Percentiles rank a stretch among this genome's conserved stretches.
These are phyloP conservation scores for Geotrichum bryndzae DNA, from an alignment of 1,139 yeast species.

Conservation along the genomic window DNA sequence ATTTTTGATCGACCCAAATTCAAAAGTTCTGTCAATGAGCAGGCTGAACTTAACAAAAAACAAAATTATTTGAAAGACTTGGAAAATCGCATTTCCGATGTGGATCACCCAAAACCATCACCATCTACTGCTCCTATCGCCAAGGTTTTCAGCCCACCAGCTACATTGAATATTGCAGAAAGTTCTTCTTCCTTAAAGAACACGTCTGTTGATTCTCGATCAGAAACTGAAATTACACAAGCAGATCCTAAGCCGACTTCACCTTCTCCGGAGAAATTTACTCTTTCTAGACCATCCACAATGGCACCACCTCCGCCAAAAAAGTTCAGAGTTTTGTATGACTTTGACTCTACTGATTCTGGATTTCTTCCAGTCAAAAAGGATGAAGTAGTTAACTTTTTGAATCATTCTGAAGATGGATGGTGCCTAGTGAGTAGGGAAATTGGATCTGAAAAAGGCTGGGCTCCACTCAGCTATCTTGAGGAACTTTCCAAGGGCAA, in stretches of 20 bases:
- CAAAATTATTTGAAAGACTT: neutral
- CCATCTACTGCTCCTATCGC: conserved; percentile 32
- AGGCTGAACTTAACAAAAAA: neutral
- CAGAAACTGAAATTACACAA: neutral
- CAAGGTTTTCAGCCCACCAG: neutral
- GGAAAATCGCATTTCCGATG: neutral
- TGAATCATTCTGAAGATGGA: conserved; percentile 65
- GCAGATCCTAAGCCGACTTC: conserved; percentile 23
- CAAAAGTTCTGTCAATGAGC: neutral
- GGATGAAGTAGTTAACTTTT: conserved; percentile 67
- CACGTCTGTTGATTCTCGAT: conserved; percentile 2
- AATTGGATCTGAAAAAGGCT: conserved; percentile 77
- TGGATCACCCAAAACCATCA: conserved; percentile 17
- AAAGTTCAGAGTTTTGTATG: conserved; percentile 47
- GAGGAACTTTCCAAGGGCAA: conserved; percentile 39
- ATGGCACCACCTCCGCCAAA: conserved; percentile 48
- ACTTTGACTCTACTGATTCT: conserved; percentile 79
- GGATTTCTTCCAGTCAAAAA: conserved; percentile 73
- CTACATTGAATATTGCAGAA: neutral
- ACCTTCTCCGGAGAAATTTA: conserved; percentile 63
- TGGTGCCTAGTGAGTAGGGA: conserved; percentile 83
- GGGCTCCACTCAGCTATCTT: conserved; percentile 32
- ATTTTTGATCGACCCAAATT: neutral
- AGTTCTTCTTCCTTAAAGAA: conserved; percentile 1
- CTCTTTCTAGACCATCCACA: conserved; percentile 37